A percentile compares a stretch with the other conserved stretches of the same genome.
Evolutionary conservation across 192 early-diverging fungal species (phyloP).

Genomic region (Polychytrium aggregatum): DNA sequence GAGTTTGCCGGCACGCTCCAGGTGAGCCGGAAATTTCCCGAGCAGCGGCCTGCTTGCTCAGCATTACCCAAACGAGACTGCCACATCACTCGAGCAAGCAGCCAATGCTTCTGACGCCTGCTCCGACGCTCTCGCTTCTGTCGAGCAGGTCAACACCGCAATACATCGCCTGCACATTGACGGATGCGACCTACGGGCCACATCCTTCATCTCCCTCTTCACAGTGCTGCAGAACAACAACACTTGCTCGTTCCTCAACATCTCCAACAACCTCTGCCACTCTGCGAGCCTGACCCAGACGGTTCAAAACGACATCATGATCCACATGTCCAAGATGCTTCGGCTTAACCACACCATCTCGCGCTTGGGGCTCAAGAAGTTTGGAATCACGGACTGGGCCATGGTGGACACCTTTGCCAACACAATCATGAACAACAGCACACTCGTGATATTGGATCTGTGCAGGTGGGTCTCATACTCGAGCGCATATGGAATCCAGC

Average conservation of each 20-base stretch:
- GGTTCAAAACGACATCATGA: constrained; percentile 23
- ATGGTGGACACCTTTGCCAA: constrained; percentile 14
- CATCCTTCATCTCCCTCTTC: constrained; percentile 23
- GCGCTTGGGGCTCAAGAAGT: constrained; percentile 16
- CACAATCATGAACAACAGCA: constrained; percentile 17
- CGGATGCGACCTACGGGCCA: too few relatives aligned
- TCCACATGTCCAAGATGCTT: constrained; percentile 23
- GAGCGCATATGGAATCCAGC: too few relatives aligned
- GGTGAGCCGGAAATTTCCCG: too few relatives aligned
- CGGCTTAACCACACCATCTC: constrained; percentile 18
- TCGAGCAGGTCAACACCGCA: too few relatives aligned
- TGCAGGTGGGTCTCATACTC: constrained; percentile 16
- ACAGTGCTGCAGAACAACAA: constrained; percentile 32
- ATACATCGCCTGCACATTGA: too few relatives aligned
- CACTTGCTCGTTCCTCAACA: constrained; percentile 14
- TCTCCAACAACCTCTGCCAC: constrained; percentile 25
- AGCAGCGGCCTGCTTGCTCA: too few relatives aligned
- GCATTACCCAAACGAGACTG: too few relatives aligned
- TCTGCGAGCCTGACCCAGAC: constrained; percentile 18
- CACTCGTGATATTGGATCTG: constrained; percentile 20
- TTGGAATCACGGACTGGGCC: constrained; percentile 29
- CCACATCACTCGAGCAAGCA: too few relatives aligned
- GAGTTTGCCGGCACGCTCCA: constrained; percentile 32
- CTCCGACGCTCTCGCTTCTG: too few relatives aligned
- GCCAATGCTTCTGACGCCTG: too few relatives aligned